These are phyloP conservation scores for Chloris gayana DNA, from an alignment of 176 grass and related monocot genomes.

Conservation along the genomic window DNA sequence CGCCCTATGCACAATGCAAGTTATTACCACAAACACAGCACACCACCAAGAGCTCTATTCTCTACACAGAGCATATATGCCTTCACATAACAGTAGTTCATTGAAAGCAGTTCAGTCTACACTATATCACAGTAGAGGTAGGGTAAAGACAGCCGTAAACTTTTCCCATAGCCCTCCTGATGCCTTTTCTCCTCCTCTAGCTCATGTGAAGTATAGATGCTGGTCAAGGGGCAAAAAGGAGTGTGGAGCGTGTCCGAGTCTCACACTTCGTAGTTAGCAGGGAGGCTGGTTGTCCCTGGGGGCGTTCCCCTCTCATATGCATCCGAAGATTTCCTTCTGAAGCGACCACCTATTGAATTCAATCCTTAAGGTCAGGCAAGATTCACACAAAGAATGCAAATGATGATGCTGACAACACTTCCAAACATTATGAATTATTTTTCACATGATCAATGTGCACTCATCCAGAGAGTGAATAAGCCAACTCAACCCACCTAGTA, in stretches of 20 bases:
- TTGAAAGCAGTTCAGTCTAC: slow-evolving; percentile 24
- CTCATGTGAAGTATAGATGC: slow-evolving; percentile 33
- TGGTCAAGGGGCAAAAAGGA: slow-evolving; percentile 44
- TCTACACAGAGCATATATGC: slow-evolving; percentile 18
- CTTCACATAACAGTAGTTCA: slow-evolving; percentile 21
- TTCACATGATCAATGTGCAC: background rate
- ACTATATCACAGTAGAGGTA: slow-evolving; percentile 38
- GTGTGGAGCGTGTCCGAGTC: slow-evolving; percentile 8
- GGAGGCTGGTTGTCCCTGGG: slow-evolving; percentile 42
- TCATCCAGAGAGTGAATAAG: background rate
- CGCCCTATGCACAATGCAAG: background rate
- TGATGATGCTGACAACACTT: background rate
- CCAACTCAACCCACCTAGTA: background rate
- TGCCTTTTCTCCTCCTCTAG: slow-evolving; percentile 17
- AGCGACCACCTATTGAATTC: slow-evolving; percentile 61
- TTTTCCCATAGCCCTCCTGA: slow-evolving; percentile 24
- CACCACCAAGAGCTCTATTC: slow-evolving; percentile 1
- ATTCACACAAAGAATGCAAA: background rate
- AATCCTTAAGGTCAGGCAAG: slow-evolving; percentile 7
- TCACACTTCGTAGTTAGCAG: slow-evolving; percentile 80
- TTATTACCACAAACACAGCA: slow-evolving; percentile 20
- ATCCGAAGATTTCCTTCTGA: slow-evolving; percentile 89
- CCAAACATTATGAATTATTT: background rate
- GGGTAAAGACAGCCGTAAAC: background rate
- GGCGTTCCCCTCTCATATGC: slow-evolving; percentile 64